Base-by-base conservation (phyloP, 2,329 filamentous ascomycete genomes). In the Botryotinia calthae region DNA sequence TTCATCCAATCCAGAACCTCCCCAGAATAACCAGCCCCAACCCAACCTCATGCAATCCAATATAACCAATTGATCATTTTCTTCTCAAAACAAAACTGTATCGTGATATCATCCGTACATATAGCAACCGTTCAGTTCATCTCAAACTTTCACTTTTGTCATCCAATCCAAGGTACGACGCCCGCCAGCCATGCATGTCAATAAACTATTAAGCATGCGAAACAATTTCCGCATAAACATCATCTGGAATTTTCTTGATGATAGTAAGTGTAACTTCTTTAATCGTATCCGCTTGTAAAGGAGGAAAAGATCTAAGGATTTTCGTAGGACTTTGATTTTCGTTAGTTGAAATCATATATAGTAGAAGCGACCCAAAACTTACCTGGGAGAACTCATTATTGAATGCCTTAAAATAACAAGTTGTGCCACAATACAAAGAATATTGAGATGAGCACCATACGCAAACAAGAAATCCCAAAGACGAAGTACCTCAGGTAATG, bases 391-490 rank as follows among this genome's bases (percentile, higher is more conserved):
- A 73, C 90, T 90, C 77, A 99, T 84, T 70, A 99, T 90, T 74
- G 93, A 90, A 72, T 95, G 91, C 73, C 95, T 87, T 83, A 98
- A 93, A 79, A 97, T 88, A 66, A 98, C 91, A 70, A 99, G 85
- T 83, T 99, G 96, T 22, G 95, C 95, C 25, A 98, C 96, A 76
- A 99, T 98, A 81, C 96, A 98, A 34, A 99, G 84, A 72, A 99
- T 93, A 80, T 99, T 99, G 74, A 99, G 82, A 82, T 99, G 96
- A 51, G 94, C 91, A 0, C 96, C 96, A 78, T 98, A 99, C 0
- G 96, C 95, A 80, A 99, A 97, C 34, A 99, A 83, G 78, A 99
- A 99, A 81, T 99, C 96, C 96, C 96, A 99, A 2, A 99, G 87
- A 75, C 93, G 89, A 72, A 99, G 83, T 0, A 99, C 96, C 82